Conservation (phyloP, 345 rosid species). For the Aethionema arabicum region DNA sequence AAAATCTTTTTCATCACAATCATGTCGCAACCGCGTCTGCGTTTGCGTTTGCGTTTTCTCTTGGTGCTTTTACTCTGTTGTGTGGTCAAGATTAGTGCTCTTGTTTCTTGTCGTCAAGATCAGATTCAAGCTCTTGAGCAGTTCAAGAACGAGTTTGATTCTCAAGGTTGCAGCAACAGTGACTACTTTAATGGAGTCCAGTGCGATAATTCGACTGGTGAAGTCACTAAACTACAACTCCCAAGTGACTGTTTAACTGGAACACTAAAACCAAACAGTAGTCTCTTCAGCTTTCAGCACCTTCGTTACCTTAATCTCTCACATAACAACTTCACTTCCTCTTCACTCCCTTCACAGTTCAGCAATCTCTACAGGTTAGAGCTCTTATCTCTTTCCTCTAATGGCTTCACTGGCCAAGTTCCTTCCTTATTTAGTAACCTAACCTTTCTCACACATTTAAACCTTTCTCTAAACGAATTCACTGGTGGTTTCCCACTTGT, state of each 20-base stretch:
- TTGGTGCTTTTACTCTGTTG: not conserved
- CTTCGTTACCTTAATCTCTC: not conserved
- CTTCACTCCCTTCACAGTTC: slow-evolving; percentile 6
- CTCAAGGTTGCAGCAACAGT: slow-evolving; percentile 1
- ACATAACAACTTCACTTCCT: not conserved
- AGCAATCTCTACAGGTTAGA: slow-evolving; percentile 6
- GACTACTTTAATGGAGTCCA: slow-evolving; percentile 15
- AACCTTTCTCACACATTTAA: not conserved
- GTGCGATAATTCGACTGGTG: slow-evolving; percentile 25
- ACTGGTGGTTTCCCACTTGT: not conserved
- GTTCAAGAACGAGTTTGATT: slow-evolving; percentile 27
- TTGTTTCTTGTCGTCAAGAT: slow-evolving; percentile 9
- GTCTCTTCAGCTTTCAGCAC: not conserved
- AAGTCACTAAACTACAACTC: slow-evolving; percentile 16
- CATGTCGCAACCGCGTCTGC: not conserved
- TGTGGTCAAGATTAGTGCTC: not conserved
- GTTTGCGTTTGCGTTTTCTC: not conserved
- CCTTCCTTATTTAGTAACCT: slow-evolving; percentile 17
- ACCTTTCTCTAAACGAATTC: not conserved
- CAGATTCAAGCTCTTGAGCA: slow-evolving; percentile 20
- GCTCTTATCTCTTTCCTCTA: not conserved
- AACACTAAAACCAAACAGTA: slow-evolving; percentile 14
- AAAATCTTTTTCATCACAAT: not conserved
- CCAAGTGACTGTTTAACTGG: slow-evolving; percentile 9
- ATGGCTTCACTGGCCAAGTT: not conserved